Conservation (phyloP, 1,284 basidiomycete genomes). For the Coniferiporia sulphurascens region DNA sequence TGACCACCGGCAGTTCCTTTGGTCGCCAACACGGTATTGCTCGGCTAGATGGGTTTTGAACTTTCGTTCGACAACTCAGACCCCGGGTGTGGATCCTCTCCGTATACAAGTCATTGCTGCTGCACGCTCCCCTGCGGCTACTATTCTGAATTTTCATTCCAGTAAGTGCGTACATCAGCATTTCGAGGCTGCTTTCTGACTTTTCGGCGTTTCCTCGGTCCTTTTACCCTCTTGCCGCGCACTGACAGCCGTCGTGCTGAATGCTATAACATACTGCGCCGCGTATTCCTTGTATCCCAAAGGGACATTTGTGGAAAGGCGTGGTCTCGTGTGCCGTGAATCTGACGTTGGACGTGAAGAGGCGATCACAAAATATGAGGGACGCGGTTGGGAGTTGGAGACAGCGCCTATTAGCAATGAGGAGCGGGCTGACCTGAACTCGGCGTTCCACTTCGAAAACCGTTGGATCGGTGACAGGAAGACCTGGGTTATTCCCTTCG, state of each 20-base stretch:
- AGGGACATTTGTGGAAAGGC: constrained; percentile 7
- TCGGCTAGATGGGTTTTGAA: neutral
- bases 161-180: neutral
- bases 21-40: neutral
- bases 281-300: constrained; percentile 14
- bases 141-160: constrained; percentile 11
- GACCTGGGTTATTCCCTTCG: constrained; percentile 8
- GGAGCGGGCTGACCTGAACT: neutral
- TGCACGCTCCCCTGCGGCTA: neutral
- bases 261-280: constrained; percentile 6
- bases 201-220: neutral
- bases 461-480: constrained; percentile 3
- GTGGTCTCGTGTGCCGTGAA: neutral
- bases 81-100: neutral
- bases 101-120: constrained; percentile 3
- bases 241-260: constrained; percentile 13
- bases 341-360: neutral
- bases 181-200: neutral
- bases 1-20: neutral
- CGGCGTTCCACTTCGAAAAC: neutral
- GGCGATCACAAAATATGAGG: neutral
- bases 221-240: neutral
- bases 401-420: neutral
- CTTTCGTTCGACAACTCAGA: neutral
- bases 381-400: neutral